These are phyloP conservation scores for Mesembryanthemum crystallinum DNA, from an alignment of 148 eudicot species.

Conservation along the genomic window DNA sequence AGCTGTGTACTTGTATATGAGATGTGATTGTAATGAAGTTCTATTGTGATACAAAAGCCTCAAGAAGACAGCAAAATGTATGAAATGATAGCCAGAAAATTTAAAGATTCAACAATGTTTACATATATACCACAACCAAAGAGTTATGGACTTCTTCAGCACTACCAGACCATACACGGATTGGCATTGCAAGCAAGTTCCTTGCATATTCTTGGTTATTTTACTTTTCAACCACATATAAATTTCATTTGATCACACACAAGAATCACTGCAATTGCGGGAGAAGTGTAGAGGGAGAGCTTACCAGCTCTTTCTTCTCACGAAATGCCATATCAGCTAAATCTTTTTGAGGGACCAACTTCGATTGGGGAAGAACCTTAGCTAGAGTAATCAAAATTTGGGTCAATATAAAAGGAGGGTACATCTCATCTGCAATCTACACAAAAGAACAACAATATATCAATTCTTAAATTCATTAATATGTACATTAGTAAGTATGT, in stretches of 20 bases:
- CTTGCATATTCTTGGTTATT: too few relatives aligned
- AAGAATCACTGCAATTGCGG: background rate
- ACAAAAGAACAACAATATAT: slow-evolving; percentile 16
- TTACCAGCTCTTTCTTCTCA: slow-evolving; percentile 78
- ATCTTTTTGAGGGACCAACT: slow-evolving; percentile 76
- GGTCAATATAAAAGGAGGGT: slow-evolving; percentile 66
- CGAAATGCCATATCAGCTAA: slow-evolving; percentile 80
- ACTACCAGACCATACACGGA: background rate
- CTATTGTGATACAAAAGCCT: too few relatives aligned
- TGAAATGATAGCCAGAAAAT: background rate
- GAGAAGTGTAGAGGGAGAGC: slow-evolving; percentile 16
- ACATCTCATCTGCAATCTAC: slow-evolving; percentile 94
- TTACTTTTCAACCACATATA: too few relatives aligned
- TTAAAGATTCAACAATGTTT: background rate
- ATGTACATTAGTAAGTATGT: background rate
- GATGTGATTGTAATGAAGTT: background rate
- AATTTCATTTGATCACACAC: too few relatives aligned
- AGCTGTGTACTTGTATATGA: slow-evolving; percentile 3
- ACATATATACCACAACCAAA: too few relatives aligned
- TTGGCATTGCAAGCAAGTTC: background rate
- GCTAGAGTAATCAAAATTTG: slow-evolving; percentile 66
- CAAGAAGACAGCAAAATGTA: slow-evolving; percentile 1
- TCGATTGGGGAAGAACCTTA: slow-evolving; percentile 69
- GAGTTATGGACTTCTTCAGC: too few relatives aligned
- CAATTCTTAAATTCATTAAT: background rate